A percentile compares a stretch with the other conserved stretches of the same genome.
Evolutionary conservation across 306 rosid genomes (phyloP).

Genomic region (Sechiopsis laciniata): DNA sequence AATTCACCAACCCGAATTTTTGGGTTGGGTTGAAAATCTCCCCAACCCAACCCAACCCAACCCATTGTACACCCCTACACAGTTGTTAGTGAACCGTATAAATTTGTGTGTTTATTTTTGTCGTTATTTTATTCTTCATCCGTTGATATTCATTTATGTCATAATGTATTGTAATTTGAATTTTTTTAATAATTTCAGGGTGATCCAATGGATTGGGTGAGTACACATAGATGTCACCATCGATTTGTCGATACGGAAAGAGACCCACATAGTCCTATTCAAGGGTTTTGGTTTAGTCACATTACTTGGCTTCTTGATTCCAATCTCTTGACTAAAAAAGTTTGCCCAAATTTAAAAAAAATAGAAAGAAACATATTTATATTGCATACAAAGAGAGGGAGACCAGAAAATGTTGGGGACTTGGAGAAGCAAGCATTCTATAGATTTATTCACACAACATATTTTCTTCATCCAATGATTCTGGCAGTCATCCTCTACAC

Average conservation of each 20-base stretch:
- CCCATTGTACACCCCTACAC: no score
- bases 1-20: no score
- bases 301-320: slow-evolving; percentile 44
- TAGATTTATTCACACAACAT: not conserved
- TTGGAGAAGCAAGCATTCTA: not conserved
- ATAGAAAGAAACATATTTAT: no score
- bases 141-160: no score
- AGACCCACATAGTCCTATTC: slow-evolving; percentile 85
- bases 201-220: slow-evolving; percentile 41
- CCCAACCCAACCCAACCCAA: no score
- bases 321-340: slow-evolving; percentile 41
- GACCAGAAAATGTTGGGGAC: slow-evolving; percentile 42
- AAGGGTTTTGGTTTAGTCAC: slow-evolving; percentile 69
- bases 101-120: no score
- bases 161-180: not conserved
- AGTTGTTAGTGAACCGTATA: no score
- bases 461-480: not conserved
- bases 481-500: slow-evolving; percentile 50
- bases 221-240: slow-evolving; percentile 57
- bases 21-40: no score
- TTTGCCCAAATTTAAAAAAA: slow-evolving; percentile 6
- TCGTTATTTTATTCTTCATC: no score
- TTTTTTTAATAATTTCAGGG: slow-evolving; percentile 34
- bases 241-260: slow-evolving; percentile 27
- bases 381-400: slow-evolving; percentile 26